These are phyloP conservation scores for Mycosphaerella arachidis DNA, from an alignment of 2,329 filamentous ascomycete species.

Conservation along the genomic window DNA sequence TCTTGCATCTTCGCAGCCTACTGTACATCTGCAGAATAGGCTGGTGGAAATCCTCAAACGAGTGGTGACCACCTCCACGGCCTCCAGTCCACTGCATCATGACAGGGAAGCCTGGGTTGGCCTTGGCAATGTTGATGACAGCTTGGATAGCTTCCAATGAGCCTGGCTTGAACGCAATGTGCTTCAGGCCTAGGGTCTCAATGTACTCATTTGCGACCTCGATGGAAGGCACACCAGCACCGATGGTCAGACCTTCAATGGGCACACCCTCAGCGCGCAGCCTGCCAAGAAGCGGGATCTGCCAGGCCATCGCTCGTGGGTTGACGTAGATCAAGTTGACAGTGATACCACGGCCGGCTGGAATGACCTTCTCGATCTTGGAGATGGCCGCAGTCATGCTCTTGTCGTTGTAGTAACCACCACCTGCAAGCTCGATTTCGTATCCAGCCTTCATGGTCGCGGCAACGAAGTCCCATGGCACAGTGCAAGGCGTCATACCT, in stretches of 20 bases:
- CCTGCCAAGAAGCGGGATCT: conserved; percentile 77
- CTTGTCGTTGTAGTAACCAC: conserved; percentile 80
- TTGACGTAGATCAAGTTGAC: conserved; percentile 91
- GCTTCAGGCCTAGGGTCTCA: conserved; percentile 83
- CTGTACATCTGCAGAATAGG: conserved; percentile 88
- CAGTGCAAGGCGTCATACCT: conserved; percentile 88
- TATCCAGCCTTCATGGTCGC: conserved; percentile 95
- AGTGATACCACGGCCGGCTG: conserved; percentile 79
- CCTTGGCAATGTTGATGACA: conserved; percentile 87
- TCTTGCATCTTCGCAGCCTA: conserved; percentile 76
- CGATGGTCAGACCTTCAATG: conserved; percentile 87
- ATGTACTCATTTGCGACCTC: conserved; percentile 94
- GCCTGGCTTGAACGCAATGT: conserved; percentile 91
- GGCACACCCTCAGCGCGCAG: conserved; percentile 81
- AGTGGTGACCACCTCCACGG: conserved; percentile 89
- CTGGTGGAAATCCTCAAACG: conserved; percentile 91
- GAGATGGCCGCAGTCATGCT: conserved; percentile 76
- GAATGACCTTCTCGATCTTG: conserved; percentile 81
- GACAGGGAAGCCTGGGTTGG: conserved; percentile 90
- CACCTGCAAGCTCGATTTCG: conserved; percentile 83
- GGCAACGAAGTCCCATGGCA: conserved; percentile 86
- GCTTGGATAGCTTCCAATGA: conserved; percentile 83
- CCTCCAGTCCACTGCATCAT: conserved; percentile 94
- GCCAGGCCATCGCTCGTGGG: conserved; percentile 85
- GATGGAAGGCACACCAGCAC: conserved; percentile 87